phyloP scores from a whole-genome alignment of 139 green algal genomes.

The Axilococcus clingmanii region DNA sequence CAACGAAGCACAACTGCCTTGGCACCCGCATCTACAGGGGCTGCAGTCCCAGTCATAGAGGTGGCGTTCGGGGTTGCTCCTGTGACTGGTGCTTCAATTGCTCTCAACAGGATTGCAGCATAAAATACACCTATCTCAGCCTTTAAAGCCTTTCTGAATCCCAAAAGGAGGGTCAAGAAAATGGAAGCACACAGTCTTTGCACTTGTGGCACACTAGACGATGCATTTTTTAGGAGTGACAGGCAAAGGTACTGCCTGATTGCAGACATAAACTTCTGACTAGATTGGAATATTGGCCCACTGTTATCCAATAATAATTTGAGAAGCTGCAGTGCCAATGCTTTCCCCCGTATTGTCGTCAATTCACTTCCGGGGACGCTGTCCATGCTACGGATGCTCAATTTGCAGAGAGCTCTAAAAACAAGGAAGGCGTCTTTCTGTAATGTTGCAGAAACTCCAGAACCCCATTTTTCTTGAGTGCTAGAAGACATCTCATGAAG shows the following conservation, averaged over 20 bases:
- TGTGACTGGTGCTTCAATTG: constrained; percentile 50
- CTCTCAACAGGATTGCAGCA: constrained; percentile 91
- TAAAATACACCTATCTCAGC: constrained; percentile 94
- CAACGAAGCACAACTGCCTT: constrained; percentile 57
- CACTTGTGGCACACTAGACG: constrained; percentile 35
- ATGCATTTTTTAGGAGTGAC: constrained; percentile 88
- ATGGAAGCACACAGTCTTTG: constrained; percentile 75
- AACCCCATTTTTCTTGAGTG: background rate
- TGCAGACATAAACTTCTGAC: constrained; percentile 70
- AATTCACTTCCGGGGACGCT: constrained; percentile 41
- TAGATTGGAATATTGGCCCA: constrained; percentile 66
- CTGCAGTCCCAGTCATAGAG: background rate
- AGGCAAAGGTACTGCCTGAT: constrained; percentile 95
- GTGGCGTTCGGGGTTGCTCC: constrained; percentile 3
- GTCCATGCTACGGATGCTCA: constrained; percentile 74
- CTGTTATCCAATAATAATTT: constrained; percentile 94
- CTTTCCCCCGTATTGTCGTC: constrained; percentile 59
- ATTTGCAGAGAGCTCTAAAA: constrained; percentile 95
- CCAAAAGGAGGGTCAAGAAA: constrained; percentile 77
- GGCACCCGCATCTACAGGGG: constrained; percentile 27
- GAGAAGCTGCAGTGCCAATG: constrained; percentile 92
- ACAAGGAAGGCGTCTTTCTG: constrained; percentile 92
- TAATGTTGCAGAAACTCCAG: constrained; percentile 32
- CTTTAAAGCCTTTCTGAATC: constrained; percentile 81
- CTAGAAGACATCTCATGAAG: no score